A percentile compares a stretch with the other conserved stretches of the same genome.
phyloP scores from a whole-genome alignment of 257 asterid genomes.

The Asclepias syriaca region DNA sequence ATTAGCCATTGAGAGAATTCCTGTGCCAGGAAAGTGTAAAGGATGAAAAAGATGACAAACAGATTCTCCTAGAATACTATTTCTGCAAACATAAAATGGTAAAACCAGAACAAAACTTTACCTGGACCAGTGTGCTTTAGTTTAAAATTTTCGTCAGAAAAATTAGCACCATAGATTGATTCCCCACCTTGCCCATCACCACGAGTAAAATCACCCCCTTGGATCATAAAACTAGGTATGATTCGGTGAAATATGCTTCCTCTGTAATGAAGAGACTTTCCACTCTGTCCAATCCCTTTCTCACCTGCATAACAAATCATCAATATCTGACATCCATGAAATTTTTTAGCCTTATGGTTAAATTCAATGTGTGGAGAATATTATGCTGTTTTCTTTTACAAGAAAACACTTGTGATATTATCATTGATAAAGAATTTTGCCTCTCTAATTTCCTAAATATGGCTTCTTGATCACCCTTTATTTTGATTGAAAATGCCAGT shows the following conservation, averaged over 20 bases:
- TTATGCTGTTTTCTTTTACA: not conserved
- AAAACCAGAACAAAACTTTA: constrained; percentile 23
- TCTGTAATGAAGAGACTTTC: constrained; percentile 73
- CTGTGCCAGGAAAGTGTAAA: constrained; percentile 27
- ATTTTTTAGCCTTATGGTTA: not conserved
- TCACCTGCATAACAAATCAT: constrained; percentile 48
- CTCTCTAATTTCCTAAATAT: not conserved
- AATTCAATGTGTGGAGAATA: not conserved
- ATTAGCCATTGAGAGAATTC: constrained; percentile 88
- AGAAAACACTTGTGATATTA: not conserved
- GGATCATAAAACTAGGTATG: constrained; percentile 93
- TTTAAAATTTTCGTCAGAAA: constrained; percentile 81
- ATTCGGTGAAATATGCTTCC: constrained; percentile 87
- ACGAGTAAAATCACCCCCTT: constrained; percentile 89
- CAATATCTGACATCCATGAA: not conserved
- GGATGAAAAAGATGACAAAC: not conserved
- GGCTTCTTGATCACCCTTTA: not conserved
- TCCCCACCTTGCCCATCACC: constrained; percentile 98
- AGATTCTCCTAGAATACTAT: not conserved
- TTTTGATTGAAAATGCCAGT: not conserved
- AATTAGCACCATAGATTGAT: constrained; percentile 65
- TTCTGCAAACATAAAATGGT: not conserved
- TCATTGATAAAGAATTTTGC: not conserved
- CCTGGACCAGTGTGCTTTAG: constrained; percentile 84
- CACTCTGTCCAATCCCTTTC: constrained; percentile 74